Evolutionary conservation across 2,329 filamentous ascomycete genomes (phyloP), one percentile per base, ranked within the genome.

Genomic region (Simplicillium aogashimaense): DNA sequence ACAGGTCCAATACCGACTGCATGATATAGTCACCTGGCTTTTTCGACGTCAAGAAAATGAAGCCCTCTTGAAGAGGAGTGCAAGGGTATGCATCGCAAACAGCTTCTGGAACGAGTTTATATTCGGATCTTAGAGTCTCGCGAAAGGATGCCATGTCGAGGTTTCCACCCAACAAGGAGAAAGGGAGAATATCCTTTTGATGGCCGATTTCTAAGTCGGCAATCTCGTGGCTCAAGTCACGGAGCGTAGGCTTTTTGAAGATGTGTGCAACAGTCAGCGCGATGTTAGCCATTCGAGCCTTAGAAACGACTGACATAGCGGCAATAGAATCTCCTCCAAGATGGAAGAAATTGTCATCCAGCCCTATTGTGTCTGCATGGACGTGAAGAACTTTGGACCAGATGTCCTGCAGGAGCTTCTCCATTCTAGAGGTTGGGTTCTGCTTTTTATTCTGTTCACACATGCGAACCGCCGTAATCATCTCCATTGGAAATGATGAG

Each of bases 281-380:
- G 12, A 32, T 13, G 17, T 31, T 32, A n/a, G n/a, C 32, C 31
- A n/a, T 30, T 32, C 12, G 16, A 15, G 14, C 29, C 38, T 28
- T 20, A 32, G 20, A 33, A 30, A 30, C 38, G 29, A 30, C 31
- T n/a, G 39, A 18, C 8, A 34, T 41, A 3, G 36, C 32, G 17
- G 15, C 4, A 33, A 43, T 42, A 4, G 40, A 43, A 9, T 41
- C 40, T 8, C 38, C 40, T 11, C 43, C 43, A 20, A 43, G 29
- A 6, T 39, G 17, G 32, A 33, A 40, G 15, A 45, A 43, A 29
- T 37, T 43, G 35, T 45, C 40, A 14, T 38, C 32, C 10, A 30
- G 33, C 28, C 40, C 34, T 15, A 45, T 38, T 16, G 38, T 20
- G 8, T 36, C 25, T 1, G 32, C 35, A 14, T 17, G 17, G 3